Evolutionary conservation across 164 flowering plant genomes (phyloP).

Genomic region (Magnolia officinalis): DNA sequence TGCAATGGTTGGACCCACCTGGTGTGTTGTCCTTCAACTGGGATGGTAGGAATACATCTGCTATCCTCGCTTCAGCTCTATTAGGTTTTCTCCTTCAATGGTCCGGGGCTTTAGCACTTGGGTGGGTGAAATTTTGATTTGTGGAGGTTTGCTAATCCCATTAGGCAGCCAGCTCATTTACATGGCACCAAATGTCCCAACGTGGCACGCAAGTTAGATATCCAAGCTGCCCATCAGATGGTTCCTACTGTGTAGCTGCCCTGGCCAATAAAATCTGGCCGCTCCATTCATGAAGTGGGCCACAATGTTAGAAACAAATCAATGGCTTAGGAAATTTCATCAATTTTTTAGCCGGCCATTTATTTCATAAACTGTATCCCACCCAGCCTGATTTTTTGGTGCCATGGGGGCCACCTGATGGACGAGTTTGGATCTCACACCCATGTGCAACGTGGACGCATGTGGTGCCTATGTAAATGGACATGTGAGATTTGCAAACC

Average conservation of each 20-base stretch:
- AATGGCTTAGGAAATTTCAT: background rate
- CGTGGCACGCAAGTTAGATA: background rate
- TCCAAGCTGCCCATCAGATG: background rate
- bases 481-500: background rate
- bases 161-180: background rate
- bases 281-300: too few relatives aligned
- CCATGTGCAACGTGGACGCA: background rate
- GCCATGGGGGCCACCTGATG: background rate
- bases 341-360: background rate
- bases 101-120: slow-evolving; percentile 92
- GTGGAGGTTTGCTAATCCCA: background rate
- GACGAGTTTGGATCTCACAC: background rate
- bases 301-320: too few relatives aligned
- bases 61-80: slow-evolving; percentile 54
- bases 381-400: background rate
- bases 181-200: too few relatives aligned
- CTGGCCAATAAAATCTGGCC: background rate
- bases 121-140: slow-evolving; percentile 37
- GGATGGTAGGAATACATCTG: slow-evolving; percentile 48
- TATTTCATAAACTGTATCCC: background rate
- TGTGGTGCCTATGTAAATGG: background rate
- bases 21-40: slow-evolving; percentile 66
- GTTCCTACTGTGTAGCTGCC: background rate
- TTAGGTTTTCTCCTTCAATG: slow-evolving; percentile 84
- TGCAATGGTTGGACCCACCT: slow-evolving; percentile 90